These are phyloP conservation scores for Aureobasidium mangrovei DNA, from an alignment of 2,329 filamentous ascomycete genomes.

Conservation along the genomic window DNA sequence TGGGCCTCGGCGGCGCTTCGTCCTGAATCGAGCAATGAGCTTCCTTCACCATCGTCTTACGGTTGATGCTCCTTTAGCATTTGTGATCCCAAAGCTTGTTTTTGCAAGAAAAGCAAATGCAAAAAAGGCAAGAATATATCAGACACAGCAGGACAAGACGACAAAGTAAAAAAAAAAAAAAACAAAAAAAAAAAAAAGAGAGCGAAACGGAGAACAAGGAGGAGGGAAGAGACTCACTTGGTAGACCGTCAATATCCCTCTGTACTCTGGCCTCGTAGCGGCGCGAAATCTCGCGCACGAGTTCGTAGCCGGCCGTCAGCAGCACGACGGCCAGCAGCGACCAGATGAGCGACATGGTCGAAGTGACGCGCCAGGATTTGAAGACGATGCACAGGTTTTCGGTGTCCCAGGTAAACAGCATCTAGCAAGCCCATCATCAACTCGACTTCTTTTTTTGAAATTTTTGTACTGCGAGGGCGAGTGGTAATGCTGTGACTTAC, in stretches of 20 bases:
- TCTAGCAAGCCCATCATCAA: conserved; percentile 44
- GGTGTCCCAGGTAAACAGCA: conserved; percentile 97
- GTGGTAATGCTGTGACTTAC: conserved; percentile 41
- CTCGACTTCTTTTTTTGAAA: background rate
- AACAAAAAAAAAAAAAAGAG: background rate
- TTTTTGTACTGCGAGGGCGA: background rate
- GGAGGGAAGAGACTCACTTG: conserved; percentile 25
- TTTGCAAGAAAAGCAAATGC: background rate
- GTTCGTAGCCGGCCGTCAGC: conserved; percentile 88
- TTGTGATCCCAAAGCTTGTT: background rate
- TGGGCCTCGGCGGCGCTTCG: conserved; percentile 54
- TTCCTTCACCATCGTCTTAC: conserved; percentile 36
- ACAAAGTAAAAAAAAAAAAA: background rate
- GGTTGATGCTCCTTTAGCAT: background rate
- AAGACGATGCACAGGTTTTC: conserved; percentile 94
- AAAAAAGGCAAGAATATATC: background rate
- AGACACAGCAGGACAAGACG: background rate
- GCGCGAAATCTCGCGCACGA: conserved; percentile 65
- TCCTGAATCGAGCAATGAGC: conserved; percentile 69
- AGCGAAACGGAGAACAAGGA: background rate
- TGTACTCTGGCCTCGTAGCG: conserved; percentile 58
- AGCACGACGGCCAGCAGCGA: conserved; percentile 76
- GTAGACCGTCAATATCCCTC: conserved; percentile 38
- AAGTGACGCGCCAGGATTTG: conserved; percentile 76
- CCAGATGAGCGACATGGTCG: conserved; percentile 63